Evolutionary conservation across 2,329 filamentous ascomycete genomes (phyloP), one percentile per base, ranked within the genome.

Genomic region (Stagonosporopsis rhizophila): DNA sequence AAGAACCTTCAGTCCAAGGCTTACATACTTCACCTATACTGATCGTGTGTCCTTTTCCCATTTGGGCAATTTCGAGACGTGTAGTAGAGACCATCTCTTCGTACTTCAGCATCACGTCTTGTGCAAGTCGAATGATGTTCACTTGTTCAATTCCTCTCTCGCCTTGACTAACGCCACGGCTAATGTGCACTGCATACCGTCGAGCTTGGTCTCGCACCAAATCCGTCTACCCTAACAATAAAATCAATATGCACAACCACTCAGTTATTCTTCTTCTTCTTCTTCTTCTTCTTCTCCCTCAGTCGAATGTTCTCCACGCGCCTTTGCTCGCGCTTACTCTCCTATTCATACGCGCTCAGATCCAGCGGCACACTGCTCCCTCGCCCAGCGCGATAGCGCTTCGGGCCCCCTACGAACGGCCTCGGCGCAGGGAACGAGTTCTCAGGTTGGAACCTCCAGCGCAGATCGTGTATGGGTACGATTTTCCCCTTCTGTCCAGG

Each of bases 361-460:
- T 98, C 91, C 67, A 98, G 80, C 27, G 95, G 95, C 65, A 98
- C 93, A 80, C 91, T 97, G 78, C 92, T 97, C 28, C 92, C 94
- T 72, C 94, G 85, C 8, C 95, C 95, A 32, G 95, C 95, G 60
- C 94, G 84, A 77, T 98, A 99, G 73, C 86, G 87, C 74, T 89
- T 92, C 19, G 83, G 79, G 3, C 85, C 87, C n/a, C 89, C 89
- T 1, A 82, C 78, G 71, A 96, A 97, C 1, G 90, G 87, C 68
- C 94, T 84, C 20, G 94, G 94, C 67, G 92, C 94, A 0, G 95
- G 94, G 42, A 98, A 82, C 65, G 90, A 83, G 32, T 83, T 85
- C 67, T 97, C 94, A 42, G 89, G 85, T 66, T 94, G 89, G 72
- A 97, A 99, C 62, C 88, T 89, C 87, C 92, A 99, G 64, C 94